Evolutionary conservation across 1,139 yeast genomes (phyloP).

Genomic region (Nakaseomyces kungkrabaensis): DNA sequence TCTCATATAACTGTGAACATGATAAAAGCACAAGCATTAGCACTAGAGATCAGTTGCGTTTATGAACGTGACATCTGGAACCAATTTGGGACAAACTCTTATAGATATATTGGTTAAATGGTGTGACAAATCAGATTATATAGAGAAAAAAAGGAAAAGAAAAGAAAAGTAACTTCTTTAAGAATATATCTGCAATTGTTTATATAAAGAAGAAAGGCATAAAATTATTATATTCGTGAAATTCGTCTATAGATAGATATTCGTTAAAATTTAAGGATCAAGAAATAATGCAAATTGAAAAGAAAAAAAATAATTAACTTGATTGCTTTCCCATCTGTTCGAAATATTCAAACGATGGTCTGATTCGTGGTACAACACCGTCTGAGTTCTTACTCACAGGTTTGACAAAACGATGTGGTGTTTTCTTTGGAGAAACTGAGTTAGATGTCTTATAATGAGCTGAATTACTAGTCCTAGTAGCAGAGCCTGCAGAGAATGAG

Average conservation of each 20-base stretch:
- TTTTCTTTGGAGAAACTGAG: neutral
- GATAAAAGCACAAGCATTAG: constrained; percentile 16
- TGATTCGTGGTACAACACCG: neutral
- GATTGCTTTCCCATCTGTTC: neutral
- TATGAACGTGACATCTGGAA: constrained; percentile 26
- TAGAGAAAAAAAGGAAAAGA: no score
- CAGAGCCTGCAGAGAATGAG: neutral
- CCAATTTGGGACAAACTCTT: constrained; percentile 24
- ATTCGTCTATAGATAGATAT: neutral
- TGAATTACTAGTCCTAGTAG: neutral
- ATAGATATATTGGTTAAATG: constrained; percentile 8
- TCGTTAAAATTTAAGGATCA: neutral
- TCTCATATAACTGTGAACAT: constrained; percentile 24
- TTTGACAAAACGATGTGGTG: neutral
- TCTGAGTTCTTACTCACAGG: neutral
- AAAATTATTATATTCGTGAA: neutral
- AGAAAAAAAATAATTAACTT: neutral
- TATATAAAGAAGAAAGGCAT: neutral
- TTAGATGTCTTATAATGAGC: neutral
- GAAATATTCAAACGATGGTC: neutral
- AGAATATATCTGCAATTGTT: no score
- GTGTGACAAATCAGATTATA: neutral
- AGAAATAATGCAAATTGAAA: neutral
- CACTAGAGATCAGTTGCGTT: constrained; percentile 17
- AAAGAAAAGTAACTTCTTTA: no score